Base-by-base conservation (phyloP, 495 filamentous ascomycete species). In the Xylaria acuta region DNA sequence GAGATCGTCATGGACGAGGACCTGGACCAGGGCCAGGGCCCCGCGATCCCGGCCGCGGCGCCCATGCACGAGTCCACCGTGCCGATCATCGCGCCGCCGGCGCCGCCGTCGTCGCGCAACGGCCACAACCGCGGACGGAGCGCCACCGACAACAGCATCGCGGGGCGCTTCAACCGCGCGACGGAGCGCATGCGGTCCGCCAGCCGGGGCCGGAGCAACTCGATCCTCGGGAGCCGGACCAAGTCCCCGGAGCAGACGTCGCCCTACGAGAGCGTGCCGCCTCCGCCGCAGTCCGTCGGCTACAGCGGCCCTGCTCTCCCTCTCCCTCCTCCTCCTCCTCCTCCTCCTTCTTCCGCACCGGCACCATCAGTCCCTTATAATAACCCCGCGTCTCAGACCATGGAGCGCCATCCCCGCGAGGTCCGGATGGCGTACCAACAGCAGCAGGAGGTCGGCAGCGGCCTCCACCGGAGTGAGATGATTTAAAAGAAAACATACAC, bases 1-100 rank as follows among this genome's bases (percentile, higher is more conserved):
- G 90, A 92, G 72, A 91, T 93, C 72, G 90, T 90, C n/a, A 90
- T 93, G 80, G 88, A 90, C 70, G 91, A 94, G 25, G 81, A n/a
- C n/a, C n/a, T n/a, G n/a, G n/a, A n/a, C n/a, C n/a, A 86, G 64
- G 74, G 83, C 27, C 53, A 56, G 58, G 80, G 72, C 60, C 75
- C 79, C 0, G 74, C 80, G 20, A 74, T 78, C 67, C 75, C 67
- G 25, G 47, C 63, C 6, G 69, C 70, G 7, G 60, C 45, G 1
- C 63, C 75, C 14, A 69, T 70, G 70, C 70, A 72, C 69, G 79
- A 80, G 54, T 64, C 67, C 20, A 76, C 45, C 1, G 77, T 82
- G 9, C 82, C 80, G 7, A 76, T 81, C 70, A 77, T 83, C 38
- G 72, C 82, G 4, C 75, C 79, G 9, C 80, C 80, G 7, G 77